Percentiles rank a stretch among this genome's conserved stretches.
phyloP scores from a whole-genome alignment of 192 early-diverging fungal species.

The Umbelopsis isabellina region DNA sequence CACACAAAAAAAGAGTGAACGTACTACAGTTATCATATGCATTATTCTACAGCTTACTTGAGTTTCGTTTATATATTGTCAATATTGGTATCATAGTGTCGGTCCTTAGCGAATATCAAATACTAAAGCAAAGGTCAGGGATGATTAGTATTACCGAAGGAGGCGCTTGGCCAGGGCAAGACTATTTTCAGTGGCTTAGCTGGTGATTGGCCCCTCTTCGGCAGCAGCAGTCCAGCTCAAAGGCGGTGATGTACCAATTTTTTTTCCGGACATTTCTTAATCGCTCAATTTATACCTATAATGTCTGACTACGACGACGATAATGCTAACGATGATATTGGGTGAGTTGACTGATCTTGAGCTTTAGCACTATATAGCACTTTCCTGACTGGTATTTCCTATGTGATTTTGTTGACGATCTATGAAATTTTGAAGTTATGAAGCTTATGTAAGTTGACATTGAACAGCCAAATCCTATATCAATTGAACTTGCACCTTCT shows the following conservation, averaged over 20 bases:
- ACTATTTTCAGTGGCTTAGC: not conserved
- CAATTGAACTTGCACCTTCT: not conserved
- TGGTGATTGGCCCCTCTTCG: not conserved
- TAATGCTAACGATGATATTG: slow-evolving; percentile 20
- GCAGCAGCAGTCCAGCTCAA: not conserved
- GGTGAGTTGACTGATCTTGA: not conserved
- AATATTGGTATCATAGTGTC: too few species aligned
- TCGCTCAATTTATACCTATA: not conserved
- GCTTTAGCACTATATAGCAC: too few species aligned
- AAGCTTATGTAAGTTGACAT: slow-evolving; percentile 15
- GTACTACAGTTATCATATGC: too few species aligned
- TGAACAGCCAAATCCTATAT: not conserved
- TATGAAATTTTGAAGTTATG: slow-evolving; percentile 7
- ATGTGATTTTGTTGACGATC: not conserved
- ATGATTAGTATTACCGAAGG: too few species aligned
- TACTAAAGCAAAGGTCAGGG: too few species aligned
- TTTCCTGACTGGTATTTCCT: not conserved
- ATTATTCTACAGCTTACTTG: too few species aligned
- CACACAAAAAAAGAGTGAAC: too few species aligned
- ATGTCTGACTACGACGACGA: slow-evolving; percentile 29
- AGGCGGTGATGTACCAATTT: not conserved
- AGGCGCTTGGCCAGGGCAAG: too few species aligned
- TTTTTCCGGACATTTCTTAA: slow-evolving; percentile 4
- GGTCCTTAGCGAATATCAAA: too few species aligned
- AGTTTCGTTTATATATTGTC: too few species aligned